Evolutionary conservation across 805 yeast genomes (phyloP), one percentile per base, ranked within the genome.

Genomic region (Hyphopichia homilentoma): DNA sequence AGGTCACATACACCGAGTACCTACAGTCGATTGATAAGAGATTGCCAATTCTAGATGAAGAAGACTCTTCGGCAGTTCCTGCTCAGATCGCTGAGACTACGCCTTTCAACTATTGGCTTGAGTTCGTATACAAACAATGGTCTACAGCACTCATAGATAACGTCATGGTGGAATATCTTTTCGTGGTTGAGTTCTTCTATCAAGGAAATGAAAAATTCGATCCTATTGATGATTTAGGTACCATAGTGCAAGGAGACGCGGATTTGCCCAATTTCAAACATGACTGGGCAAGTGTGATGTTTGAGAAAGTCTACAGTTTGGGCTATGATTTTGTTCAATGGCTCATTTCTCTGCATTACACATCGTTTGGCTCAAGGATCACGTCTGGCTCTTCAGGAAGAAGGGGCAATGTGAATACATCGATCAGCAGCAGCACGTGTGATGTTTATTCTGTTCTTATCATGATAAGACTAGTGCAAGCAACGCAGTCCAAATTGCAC

Each of bases 71-170:
- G 1, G 89, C 82, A 0, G 76, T 88, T 63, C 76, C 84, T 4
- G 85, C 89, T 1, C 89, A 84, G 49, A 84, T 86, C 21, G 95
- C 96, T 0, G 96, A 88, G 54, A 73, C 80, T 11, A 80, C 79
- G 33, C 78, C 79, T 3, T 66, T 73, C 40, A 63, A 71, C 11
- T 79, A 80, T 46, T 78, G 83, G 75, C 62, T 84, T 34, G 97
- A 88, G 47, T 73, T 73, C 33, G 79, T 84, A 0, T 86, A 79
- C 54, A 67, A 81, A 37, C 84, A 82, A 47, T 79, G 86, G 61
- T 79, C 79, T 41, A 55, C 79, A 21, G 89, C 94, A 1, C 50
- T 88, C 6, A 52, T 81, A 24, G 95, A 87, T 50, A 88, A 87
- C 54, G 76, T 80, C 12, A 67, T 81, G 2, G 87, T 79, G 4